Evolutionary conservation across 163 green algal genomes (phyloP), one percentile per base, ranked within the genome.

Genomic region (Volvox carteri): DNA sequence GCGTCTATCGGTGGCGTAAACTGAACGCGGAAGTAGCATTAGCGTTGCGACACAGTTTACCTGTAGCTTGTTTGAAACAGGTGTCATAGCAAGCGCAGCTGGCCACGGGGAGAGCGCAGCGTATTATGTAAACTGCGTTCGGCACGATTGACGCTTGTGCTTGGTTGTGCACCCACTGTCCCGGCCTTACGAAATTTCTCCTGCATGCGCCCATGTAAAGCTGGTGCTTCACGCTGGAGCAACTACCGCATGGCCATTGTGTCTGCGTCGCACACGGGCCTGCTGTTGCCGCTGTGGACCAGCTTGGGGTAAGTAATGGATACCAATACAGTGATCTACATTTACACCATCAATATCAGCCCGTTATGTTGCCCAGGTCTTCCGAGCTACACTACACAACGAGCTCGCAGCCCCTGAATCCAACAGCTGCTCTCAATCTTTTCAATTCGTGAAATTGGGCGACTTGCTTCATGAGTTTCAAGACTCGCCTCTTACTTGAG

Each of bases 221-320:
- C 9, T 97, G 95, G 95, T 41, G 74, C 4, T 97, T 97, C 68
- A 18, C 72, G 30, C 42, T 97, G 35, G 92, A 96, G 35, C 42
- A 89, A 65, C 78, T 97, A 28, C 77, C 81, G 1, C 25, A 75
- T 1, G 89, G 88, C 6, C 95, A 97, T 91, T 95, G 92, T 72
- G 94, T 94, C 41, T 92, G 92, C 0, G 93, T 97, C 28, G 95
- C 94, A 1, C 85, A 90, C 1, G 95, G 90, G 0, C 94, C 94
- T 9, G 84, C 90, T 0, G 44, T 86, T 0, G 92, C 80, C 12
- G 90, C 94, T 1, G 91, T 96, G 52, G 95, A 97, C 67, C 90
- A 90, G 3, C 90, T 76, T 35, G 90, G 92, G 83, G 94, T 96
- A 79, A 79, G 77, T 80, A 39, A 65, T 2, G 54, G 54, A 23